Evolutionary conservation across 768 basidiomycete genomes (phyloP).

Genomic region (Mycena pura): DNA sequence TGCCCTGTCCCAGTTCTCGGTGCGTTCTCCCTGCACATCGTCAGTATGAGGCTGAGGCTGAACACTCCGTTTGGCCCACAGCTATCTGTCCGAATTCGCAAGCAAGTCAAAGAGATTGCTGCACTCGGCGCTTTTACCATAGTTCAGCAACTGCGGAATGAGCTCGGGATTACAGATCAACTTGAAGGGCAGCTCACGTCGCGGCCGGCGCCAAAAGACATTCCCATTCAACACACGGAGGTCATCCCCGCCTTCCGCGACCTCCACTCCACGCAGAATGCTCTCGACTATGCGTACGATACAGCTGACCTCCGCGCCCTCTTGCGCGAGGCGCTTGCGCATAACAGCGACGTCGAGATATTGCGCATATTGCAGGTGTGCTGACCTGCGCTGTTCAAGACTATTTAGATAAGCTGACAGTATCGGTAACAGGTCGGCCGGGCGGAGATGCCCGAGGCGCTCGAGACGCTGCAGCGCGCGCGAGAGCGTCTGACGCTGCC

Average conservation of each 20-base stretch:
- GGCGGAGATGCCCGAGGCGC: constrained; percentile 80
- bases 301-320: constrained; percentile 60
- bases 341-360: constrained; percentile 69
- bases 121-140: no score
- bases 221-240: constrained; percentile 4
- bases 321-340: constrained; percentile 62
- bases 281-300: constrained; percentile 58
- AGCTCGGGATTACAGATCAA: constrained; percentile 18
- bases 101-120: constrained; percentile 53
- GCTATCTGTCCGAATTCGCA: constrained; percentile 58
- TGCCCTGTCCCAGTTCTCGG: constrained; percentile 58
- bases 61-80: constrained; percentile 34
- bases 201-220: not conserved
- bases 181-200: constrained; percentile 14
- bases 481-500: constrained; percentile 49
- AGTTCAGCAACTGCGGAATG: constrained; percentile 10
- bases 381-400: not conserved
- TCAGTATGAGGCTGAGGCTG: no score
- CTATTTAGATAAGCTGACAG: not conserved
- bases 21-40: constrained; percentile 60
- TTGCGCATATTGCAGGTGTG: constrained; percentile 60
- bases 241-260: constrained; percentile 32
- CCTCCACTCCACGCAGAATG: constrained; percentile 47
- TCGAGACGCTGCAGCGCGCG: constrained; percentile 78
- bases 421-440: constrained; percentile 48